phyloP scores from a whole-genome alignment of 306 rosid genomes.

The Ammopiptanthus mongolicus region DNA sequence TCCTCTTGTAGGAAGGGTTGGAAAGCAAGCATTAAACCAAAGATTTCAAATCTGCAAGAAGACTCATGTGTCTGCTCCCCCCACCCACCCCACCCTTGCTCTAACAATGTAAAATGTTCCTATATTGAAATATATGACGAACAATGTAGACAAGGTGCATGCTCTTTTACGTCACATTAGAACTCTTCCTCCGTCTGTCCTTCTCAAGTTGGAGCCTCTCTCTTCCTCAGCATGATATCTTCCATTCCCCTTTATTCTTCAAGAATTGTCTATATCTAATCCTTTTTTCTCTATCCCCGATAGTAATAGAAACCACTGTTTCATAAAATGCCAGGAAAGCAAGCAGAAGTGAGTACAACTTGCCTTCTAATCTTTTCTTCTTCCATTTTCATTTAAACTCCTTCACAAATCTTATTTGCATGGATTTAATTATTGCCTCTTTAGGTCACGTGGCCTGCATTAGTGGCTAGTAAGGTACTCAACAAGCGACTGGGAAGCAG shows the following conservation, averaged over 20 bases:
- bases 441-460: slow-evolving; percentile 61
- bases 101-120: no score
- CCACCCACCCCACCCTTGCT: neutral
- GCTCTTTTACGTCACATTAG: slow-evolving; percentile 13
- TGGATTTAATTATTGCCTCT: neutral
- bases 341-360: slow-evolving; percentile 38
- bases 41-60: slow-evolving; percentile 26
- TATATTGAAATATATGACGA: neutral
- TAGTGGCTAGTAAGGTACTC: slow-evolving; percentile 53
- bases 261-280: slow-evolving; percentile 7
- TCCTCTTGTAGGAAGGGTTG: no score
- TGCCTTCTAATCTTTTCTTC: neutral
- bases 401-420: neutral
- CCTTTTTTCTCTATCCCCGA: slow-evolving; percentile 10
- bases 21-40: no score
- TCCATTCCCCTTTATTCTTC: slow-evolving; percentile 14
- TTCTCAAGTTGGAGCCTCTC: slow-evolving; percentile 21
- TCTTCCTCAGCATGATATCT: slow-evolving; percentile 22
- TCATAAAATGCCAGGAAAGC: slow-evolving; percentile 28
- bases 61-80: slow-evolving; percentile 30
- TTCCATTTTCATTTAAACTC: neutral
- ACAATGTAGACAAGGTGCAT: neutral
- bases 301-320: neutral
- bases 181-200: neutral
- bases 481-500: slow-evolving; percentile 51